These are phyloP conservation scores for Coniochaeta prunicola DNA, from an alignment of 2,329 filamentous ascomycete species.

Conservation along the genomic window DNA sequence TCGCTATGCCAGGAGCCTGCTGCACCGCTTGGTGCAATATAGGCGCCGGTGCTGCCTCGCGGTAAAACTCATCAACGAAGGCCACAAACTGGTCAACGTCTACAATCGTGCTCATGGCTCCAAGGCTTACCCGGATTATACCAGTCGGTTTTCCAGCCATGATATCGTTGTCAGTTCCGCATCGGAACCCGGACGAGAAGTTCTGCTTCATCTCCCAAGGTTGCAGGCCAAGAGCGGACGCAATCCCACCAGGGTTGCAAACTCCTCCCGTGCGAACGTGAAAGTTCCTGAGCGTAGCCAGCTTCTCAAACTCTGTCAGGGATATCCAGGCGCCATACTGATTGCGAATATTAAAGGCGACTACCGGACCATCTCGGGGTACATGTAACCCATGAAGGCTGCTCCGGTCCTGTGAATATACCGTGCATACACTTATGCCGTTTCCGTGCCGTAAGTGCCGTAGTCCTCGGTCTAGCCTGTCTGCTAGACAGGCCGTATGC, in stretches of 20 bases:
- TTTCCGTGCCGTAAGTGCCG: conserved; percentile 61
- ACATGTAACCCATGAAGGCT: conserved; percentile 9
- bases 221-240: conserved; percentile 62
- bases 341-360: conserved; percentile 78
- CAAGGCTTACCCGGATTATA: conserved; percentile 76
- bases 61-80: conserved; percentile 67
- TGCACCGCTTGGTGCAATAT: not conserved
- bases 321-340: conserved; percentile 67
- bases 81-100: conserved; percentile 67
- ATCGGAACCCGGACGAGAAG: conserved; percentile 78
- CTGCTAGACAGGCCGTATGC: conserved; percentile 63
- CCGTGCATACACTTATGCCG: conserved; percentile 51
- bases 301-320: conserved; percentile 78
- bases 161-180: conserved; percentile 75
- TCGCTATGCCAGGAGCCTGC: conserved; percentile 1
- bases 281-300: conserved; percentile 70
- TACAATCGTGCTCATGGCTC: conserved; percentile 74
- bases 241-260: conserved; percentile 86
- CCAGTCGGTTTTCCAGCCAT: conserved; percentile 82
- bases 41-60: conserved; percentile 11
- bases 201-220: conserved; percentile 80
- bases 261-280: conserved; percentile 83
- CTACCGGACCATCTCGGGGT: conserved; percentile 60
- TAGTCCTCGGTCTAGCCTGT: conserved; percentile 52
- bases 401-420: conserved; percentile 46